A percentile compares a stretch with the other conserved stretches of the same genome.
These are phyloP conservation scores for Fraxinus paxiana DNA, from an alignment of 305 asterid genomes.

Conservation along the genomic window DNA sequence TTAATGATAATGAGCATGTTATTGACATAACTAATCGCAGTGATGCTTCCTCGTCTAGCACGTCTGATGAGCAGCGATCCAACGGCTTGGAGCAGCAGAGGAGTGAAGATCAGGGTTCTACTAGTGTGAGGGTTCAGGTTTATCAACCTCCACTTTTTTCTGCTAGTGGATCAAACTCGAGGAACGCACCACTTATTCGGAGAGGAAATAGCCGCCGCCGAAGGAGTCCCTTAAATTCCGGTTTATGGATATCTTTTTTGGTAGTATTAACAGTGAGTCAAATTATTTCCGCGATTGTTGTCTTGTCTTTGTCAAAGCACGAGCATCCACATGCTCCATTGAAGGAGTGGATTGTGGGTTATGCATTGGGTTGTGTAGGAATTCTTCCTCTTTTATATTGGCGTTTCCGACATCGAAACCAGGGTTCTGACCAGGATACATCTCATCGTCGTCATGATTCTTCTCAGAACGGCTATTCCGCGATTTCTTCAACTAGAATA, in stretches of 20 bases:
- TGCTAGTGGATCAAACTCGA: conserved; percentile 47
- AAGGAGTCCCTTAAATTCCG: conserved; percentile 82
- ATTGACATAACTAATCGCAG: conserved; percentile 63
- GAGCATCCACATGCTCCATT: conserved; percentile 85
- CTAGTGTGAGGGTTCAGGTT: conserved; percentile 51
- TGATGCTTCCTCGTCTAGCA: conserved; percentile 52
- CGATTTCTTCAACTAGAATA: conserved; percentile 49
- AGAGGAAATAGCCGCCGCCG: conserved; percentile 70
- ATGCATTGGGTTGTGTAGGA: conserved; percentile 85
- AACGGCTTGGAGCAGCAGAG: conserved; percentile 44
- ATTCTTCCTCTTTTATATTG: conserved; percentile 81
- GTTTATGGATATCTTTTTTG: conserved; percentile 77
- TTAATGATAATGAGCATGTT: conserved; percentile 42
- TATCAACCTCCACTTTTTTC: conserved; percentile 52
- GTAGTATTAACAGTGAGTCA: conserved; percentile 71
- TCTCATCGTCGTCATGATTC: conserved; percentile 53
- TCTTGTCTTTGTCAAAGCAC: conserved; percentile 62
- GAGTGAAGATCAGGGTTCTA: conserved; percentile 56
- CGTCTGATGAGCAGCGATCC: conserved; percentile 47
- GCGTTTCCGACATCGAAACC: conserved; percentile 73
- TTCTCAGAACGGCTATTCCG: conserved; percentile 41
- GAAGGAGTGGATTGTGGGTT: conserved; percentile 69
- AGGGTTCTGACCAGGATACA: conserved; percentile 60
- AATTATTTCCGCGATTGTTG: conserved; percentile 68
- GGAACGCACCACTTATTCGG: conserved; percentile 54